A percentile compares a stretch with the other conserved stretches of the same genome.
Conservation (phyloP, 208 protist genomes). For the Borovskyia barvae region DNA sequence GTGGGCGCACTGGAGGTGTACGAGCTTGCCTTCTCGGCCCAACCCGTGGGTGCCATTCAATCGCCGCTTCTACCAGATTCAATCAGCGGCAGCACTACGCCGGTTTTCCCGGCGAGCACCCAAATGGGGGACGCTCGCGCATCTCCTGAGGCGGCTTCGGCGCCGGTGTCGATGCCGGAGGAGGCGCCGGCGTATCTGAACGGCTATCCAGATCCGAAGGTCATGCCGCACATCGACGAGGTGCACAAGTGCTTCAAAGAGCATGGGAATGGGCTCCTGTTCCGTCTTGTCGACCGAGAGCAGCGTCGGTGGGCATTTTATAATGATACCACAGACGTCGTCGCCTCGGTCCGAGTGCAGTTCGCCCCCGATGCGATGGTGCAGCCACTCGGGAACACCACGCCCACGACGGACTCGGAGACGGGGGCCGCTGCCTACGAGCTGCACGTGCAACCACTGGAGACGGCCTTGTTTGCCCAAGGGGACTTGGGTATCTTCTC, state of each 20-base stretch:
- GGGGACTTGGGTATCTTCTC: conserved; percentile 59
- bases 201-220: conserved; percentile 34
- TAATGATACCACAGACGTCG: conserved; percentile 66
- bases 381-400: conserved; percentile 42
- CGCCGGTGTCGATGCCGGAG: conserved; percentile 3
- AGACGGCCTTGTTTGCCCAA: conserved; percentile 59
- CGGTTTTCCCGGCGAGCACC: too few species aligned
- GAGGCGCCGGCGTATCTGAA: conserved; percentile 37
- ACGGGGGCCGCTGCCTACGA: conserved; percentile 35
- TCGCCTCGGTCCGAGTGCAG: conserved; percentile 44
- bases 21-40: conserved; percentile 56
- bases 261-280: conserved; percentile 73
- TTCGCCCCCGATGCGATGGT: conserved; percentile 37
- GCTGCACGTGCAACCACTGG: conserved; percentile 50
- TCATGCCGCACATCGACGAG: conserved; percentile 40
- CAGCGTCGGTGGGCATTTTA: conserved; percentile 67
- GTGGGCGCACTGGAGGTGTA: conserved; percentile 46
- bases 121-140: neutral
- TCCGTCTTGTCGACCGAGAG: conserved; percentile 57
- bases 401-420: conserved; percentile 27
- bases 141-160: neutral
- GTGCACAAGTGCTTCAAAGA: conserved; percentile 81
- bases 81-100: too few species aligned
- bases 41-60: conserved; percentile 18
- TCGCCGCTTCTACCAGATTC: too few species aligned